Conservation (phyloP, 345 rosid genomes). For the Kernera saxatilis region DNA sequence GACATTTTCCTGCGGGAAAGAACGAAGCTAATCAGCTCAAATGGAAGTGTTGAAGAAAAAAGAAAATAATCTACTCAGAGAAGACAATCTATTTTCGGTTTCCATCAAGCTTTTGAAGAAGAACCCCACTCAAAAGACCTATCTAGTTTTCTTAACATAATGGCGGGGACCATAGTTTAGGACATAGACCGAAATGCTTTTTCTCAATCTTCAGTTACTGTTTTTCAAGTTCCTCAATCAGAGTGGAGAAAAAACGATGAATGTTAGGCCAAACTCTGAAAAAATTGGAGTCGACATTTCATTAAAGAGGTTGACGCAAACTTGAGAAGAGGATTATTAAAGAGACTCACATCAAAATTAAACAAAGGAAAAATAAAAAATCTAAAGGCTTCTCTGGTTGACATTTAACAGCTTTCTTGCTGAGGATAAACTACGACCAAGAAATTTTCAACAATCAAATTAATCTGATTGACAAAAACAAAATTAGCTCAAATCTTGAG, state of each 20-base stretch:
- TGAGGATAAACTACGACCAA: background rate
- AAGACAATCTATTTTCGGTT: conserved; percentile 36
- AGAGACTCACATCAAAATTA: background rate
- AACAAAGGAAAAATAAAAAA: background rate
- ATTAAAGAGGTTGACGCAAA: background rate
- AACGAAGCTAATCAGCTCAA: conserved; percentile 30
- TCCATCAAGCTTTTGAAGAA: conserved; percentile 42
- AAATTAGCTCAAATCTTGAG: conserved; percentile 16
- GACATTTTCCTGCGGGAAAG: conserved; percentile 47
- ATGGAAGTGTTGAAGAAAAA: background rate
- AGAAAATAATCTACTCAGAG: conserved; percentile 24
- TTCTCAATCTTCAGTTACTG: conserved; percentile 34
- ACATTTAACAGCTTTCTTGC: background rate
- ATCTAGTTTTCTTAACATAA: conserved; percentile 34
- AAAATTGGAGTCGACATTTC: background rate
- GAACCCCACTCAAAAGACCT: conserved; percentile 50
- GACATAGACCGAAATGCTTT: conserved; percentile 44
- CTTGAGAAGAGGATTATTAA: conserved; percentile 5
- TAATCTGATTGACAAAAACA: background rate
- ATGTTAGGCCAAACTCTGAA: conserved; percentile 16
- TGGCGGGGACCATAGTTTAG: conserved; percentile 61
- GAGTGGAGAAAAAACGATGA: background rate
- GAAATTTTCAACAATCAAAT: background rate
- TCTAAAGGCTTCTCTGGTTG: background rate
- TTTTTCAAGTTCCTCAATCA: conserved; percentile 32